Evolutionary conservation across 768 basidiomycete species (phyloP), one percentile per base, ranked within the genome.

Genomic region (Mycena galericulata): DNA sequence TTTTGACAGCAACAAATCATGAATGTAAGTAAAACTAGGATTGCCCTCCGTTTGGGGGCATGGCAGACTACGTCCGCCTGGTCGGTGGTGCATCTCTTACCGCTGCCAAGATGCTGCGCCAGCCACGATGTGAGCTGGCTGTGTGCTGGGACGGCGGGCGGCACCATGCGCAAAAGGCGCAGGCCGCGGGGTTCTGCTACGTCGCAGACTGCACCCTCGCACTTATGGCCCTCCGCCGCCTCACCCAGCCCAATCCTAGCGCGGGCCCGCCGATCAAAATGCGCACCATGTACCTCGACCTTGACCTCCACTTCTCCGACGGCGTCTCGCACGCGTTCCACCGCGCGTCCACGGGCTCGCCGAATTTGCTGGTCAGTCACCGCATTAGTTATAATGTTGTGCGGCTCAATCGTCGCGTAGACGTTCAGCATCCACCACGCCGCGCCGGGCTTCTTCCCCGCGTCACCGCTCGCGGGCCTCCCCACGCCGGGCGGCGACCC

Each of bases 111-210:
- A 84, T 87, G 7, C 81, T 98, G 4, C 81, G 83, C 27, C 79
- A 85, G 14, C 79, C 81, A 17, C 47, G 81, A 2, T 85, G 86
- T 6, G 86, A 92, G 30, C 79, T 93, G 30, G 88, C 92, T 0
- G 88, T 99, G 46, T 90, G 88, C 75, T 98, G 97, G 96, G 96
- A 97, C 72, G 97, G 97, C 18, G 97, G 97, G 56, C 85, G 96
- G 73, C 97, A 97, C 73, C 97, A 98, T 73, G 93, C 94, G 0
- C 87, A 89, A 56, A 92, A 94, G 75, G 85, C 88, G 0, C 84
- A 82, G 46, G 96, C 96, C 0, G 89, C 93, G 4, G 97, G 97
- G 0, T 99, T 94, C 79, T 99, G 97, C 82, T 99, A 98, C 75
- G 92, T 98, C 24, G 93, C 95, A 2, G 97, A 98, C 75, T 90